Evolutionary conservation across 768 basidiomycete species (phyloP).

Genomic region (Leccinum aurantiacum): DNA sequence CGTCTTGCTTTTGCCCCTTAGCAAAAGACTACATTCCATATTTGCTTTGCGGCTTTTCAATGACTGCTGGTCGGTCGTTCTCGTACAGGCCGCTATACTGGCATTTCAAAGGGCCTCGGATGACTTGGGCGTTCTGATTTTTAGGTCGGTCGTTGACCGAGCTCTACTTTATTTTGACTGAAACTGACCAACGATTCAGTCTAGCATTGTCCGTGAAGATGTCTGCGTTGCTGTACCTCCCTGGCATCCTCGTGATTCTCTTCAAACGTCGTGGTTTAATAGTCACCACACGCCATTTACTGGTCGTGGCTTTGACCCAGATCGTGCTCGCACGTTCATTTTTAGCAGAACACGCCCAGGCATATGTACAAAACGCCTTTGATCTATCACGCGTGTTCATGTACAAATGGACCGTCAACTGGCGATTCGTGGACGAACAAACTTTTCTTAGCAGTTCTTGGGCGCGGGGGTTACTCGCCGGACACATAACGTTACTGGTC

Average conservation of each 20-base stretch:
- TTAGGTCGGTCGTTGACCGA: constrained; percentile 53
- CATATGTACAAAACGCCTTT: constrained; percentile 81
- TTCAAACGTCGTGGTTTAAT: constrained; percentile 71
- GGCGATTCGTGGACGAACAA: constrained; percentile 83
- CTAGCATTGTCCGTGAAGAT: constrained; percentile 89
- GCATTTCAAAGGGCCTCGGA: constrained; percentile 62
- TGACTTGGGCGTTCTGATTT: constrained; percentile 62
- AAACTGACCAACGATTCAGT: constrained; percentile 10
- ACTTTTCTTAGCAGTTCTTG: constrained; percentile 67
- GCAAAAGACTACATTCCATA: constrained; percentile 94
- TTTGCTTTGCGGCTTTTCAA: constrained; percentile 92
- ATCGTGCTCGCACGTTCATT: constrained; percentile 68
- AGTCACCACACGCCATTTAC: constrained; percentile 49
- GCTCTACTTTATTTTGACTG: not conserved
- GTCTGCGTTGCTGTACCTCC: constrained; percentile 88
- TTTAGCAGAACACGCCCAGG: constrained; percentile 53
- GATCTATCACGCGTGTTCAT: constrained; percentile 87
- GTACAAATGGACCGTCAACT: constrained; percentile 98
- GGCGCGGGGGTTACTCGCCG: constrained; percentile 60
- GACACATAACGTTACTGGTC: constrained; percentile 59
- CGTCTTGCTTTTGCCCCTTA: constrained; percentile 70
- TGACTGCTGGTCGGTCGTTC: constrained; percentile 82
- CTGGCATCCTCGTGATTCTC: constrained; percentile 79
- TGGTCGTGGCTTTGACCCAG: constrained; percentile 44
- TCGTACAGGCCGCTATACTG: constrained; percentile 64